Evolutionary conservation across 1,284 basidiomycete genomes (phyloP), one percentile per base, ranked within the genome.

Genomic region (Naganishia sp.): DNA sequence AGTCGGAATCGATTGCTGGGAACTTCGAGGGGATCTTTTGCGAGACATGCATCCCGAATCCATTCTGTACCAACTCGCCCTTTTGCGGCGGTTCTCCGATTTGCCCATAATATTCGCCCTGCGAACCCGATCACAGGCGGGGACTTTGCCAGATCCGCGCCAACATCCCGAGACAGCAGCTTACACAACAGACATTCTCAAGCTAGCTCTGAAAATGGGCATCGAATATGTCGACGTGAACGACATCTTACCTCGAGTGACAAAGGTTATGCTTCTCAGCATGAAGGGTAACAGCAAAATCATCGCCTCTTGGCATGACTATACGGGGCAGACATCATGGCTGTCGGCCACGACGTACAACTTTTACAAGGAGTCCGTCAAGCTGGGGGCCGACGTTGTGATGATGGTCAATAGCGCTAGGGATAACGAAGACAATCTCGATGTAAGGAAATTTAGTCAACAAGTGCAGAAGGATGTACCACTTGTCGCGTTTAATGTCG

Each of bases 201-300:
- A 52, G 31, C 83, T 92, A 46, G 92, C 87, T 0, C 76, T 94
- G 39, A 86, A 87, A 50, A 80, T 90, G 63, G 92, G 88, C 1
- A 86, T 90, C 66, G 93, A 95, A 78, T 95, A 94, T 74, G 76
- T 95, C 69, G 93, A 95, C 72, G 83, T 94, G 43, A 92, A 95
- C 79, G 85, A 89, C 60, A 84, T 86, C 0, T 87, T 88, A 77
- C 83, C 88, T 0, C 83, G 86, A 66, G 83, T 84, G 61, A 73
- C 55, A 69, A 70, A 65, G 36, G 31, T 54, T 13, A 57, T 54
- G 56, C 50, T 57, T 13, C 39, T 68, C 43, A 49, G 64, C 16
- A 72, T 72, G 39, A 92, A 90, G 75, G 89, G 89, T 0, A 76
- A 82, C 45, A 87, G 90, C 0, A 83, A 88, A 74, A 86, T 94